Base-by-base conservation (phyloP, 345 rosid genomes). In the Camelina hispida region DNA sequence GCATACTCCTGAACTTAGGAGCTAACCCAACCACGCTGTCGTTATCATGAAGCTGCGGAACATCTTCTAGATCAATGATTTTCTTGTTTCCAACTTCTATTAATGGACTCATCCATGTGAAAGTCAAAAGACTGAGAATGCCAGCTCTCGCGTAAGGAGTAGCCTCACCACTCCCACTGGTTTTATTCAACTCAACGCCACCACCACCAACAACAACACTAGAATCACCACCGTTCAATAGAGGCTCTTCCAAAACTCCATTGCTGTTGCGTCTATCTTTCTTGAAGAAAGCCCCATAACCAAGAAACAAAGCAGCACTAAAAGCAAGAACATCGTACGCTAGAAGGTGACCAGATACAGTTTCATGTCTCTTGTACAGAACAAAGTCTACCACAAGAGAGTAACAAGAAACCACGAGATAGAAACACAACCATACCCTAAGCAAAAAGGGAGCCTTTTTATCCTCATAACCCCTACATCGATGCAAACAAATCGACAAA, bases 401-500 rank as follows among this genome's bases (percentile, higher is more conserved):
- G 79, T 81, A 93, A 71, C 85, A 83, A 51, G 92, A 87, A 74
- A 88, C 75, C 58, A 71, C 73, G 9, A 84, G 73, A 76, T 84
- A 88, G 71, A 89, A 84, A 9, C 69, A 86, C 87, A 89, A 84
- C 97, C 96, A 93, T 37, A 88, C 40, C 75, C 93, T 86, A 78
- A 93, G 80, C 10, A 82, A 64, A 66, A 88, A 58, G 2, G 87
- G 88, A 69, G 84, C 83, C 84, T 71, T 84, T n/a, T 23, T 80
- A 4, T 50, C 66, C 53, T 72, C 83, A 58, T 66, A 52, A 11
- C 78, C 72, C 62, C 58, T 59, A n/a, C 77, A 67, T 48, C 83
- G 73, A 68, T 77, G 79, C 74, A 90, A 64, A 69, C 72, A 81
- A 69, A 83, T 72, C 59, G 78, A 79, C 62, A 88, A 59, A 46